Evolutionary conservation across 2,329 filamentous ascomycete genomes (phyloP).

Genomic region (Epichloe aotearoae): DNA sequence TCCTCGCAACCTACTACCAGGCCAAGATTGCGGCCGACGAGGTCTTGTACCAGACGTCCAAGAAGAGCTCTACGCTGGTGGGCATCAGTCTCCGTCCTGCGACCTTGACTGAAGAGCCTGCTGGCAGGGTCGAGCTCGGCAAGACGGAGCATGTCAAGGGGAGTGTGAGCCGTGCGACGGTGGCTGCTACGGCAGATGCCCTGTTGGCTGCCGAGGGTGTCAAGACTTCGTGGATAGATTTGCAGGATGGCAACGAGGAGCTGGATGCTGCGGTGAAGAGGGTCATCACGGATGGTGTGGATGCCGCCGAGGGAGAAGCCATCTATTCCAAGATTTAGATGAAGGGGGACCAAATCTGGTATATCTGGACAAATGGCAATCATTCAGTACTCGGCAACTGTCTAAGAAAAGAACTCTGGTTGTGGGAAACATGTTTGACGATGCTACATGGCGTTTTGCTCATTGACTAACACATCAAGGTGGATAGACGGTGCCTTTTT

Average conservation of each 20-base stretch:
- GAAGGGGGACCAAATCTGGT: no score
- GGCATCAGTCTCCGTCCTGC: slow-evolving; percentile 43
- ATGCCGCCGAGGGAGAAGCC: slow-evolving; percentile 39
- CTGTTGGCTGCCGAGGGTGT: slow-evolving; percentile 36
- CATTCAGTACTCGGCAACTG: neutral
- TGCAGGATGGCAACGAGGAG: slow-evolving; percentile 39
- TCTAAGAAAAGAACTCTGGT: neutral
- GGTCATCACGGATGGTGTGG: slow-evolving; percentile 34
- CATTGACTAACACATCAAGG: no score
- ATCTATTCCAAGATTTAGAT: slow-evolving; percentile 13
- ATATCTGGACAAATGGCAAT: neutral
- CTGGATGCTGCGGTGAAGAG: slow-evolving; percentile 32
- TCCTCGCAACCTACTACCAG: slow-evolving; percentile 40
- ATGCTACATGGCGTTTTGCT: no score
- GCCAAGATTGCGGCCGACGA: slow-evolving; percentile 50
- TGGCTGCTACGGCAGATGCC: slow-evolving; percentile 43
- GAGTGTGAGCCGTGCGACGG: slow-evolving; percentile 40
- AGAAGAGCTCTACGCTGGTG: slow-evolving; percentile 27
- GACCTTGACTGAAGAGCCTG: slow-evolving; percentile 34
- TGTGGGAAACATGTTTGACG: neutral
- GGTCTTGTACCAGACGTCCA: slow-evolving; percentile 35
- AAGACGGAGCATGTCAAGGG: slow-evolving; percentile 28
- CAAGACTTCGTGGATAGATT: slow-evolving; percentile 40
- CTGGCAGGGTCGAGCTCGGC: slow-evolving; percentile 33
- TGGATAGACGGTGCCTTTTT: neutral